A percentile compares a stretch with the other conserved stretches of the same genome.
Conservation (phyloP, 441 rosid species). For the Arabidopsis lyrata region DNA sequence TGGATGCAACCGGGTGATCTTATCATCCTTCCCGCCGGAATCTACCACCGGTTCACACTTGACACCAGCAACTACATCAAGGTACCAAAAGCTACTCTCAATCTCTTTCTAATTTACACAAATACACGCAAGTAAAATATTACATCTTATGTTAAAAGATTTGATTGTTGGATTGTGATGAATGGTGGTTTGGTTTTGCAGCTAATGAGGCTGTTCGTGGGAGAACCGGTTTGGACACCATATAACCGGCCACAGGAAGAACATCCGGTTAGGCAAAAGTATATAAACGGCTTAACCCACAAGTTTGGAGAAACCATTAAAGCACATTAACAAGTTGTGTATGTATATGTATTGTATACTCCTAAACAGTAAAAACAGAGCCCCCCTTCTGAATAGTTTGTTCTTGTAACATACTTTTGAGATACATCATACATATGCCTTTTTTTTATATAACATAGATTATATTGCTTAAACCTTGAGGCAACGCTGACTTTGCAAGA, state of each 20-base stretch:
- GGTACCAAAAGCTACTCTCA: constrained; percentile 46
- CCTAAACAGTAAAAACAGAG: neutral
- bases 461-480: no score
- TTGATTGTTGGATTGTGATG: neutral
- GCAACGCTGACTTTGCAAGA: no score
- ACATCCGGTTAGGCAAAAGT: constrained; percentile 75
- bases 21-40: constrained; percentile 78
- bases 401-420: neutral
- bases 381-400: neutral
- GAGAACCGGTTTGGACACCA: constrained; percentile 85
- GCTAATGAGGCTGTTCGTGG: constrained; percentile 89
- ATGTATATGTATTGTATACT: constrained; percentile 16
- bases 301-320: constrained; percentile 52
- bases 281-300: constrained; percentile 51
- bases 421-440: no score
- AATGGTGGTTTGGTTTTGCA: constrained; percentile 39
- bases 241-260: constrained; percentile 84
- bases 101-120: neutral
- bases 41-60: constrained; percentile 88
- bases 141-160: neutral
- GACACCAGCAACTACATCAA: constrained; percentile 73
- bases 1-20: constrained; percentile 81
- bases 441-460: no score
- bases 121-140: neutral
- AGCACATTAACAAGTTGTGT: constrained; percentile 52